Evolutionary conservation across 1,284 basidiomycete species (phyloP).

Genomic region (Erythrobasidium hasegawianum): DNA sequence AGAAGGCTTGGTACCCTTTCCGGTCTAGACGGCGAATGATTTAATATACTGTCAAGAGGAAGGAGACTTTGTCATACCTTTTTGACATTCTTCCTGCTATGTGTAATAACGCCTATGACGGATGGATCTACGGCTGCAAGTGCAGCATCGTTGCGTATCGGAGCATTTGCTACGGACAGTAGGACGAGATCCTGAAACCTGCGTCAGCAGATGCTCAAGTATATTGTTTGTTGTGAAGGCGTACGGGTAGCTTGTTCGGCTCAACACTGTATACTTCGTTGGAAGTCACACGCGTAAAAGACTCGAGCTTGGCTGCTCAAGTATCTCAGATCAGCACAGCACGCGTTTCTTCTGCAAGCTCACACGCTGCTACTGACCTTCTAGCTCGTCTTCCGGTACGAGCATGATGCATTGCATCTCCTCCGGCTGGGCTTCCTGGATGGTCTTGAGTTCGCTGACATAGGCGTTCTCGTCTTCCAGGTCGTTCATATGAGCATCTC

Average conservation of each 20-base stretch:
- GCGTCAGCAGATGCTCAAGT: not conserved
- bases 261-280: slow-evolving; percentile 32
- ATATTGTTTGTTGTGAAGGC: not conserved
- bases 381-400: slow-evolving; percentile 24
- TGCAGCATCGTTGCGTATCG: slow-evolving; percentile 13
- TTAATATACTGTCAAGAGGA: no score
- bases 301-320: slow-evolving; percentile 8
- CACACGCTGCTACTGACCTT: slow-evolving; percentile 6
- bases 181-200: slow-evolving; percentile 27
- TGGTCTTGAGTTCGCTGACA: slow-evolving; percentile 15
- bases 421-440: not conserved
- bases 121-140: slow-evolving; percentile 10
- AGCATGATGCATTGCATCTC: slow-evolving; percentile 21
- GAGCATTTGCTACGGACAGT: slow-evolving; percentile 27
- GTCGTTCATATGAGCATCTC: slow-evolving; percentile 8
- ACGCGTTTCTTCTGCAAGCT: not conserved
- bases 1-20: slow-evolving; percentile 13
- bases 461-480: slow-evolving; percentile 14
- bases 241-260: slow-evolving; percentile 20
- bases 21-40: not conserved
- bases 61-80: no score
- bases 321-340: not conserved
- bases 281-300: slow-evolving; percentile 14
- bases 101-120: slow-evolving; percentile 15
- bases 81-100: slow-evolving; percentile 6